Conservation (phyloP, 305 asterid genomes). For the Coffea humblotiana region DNA sequence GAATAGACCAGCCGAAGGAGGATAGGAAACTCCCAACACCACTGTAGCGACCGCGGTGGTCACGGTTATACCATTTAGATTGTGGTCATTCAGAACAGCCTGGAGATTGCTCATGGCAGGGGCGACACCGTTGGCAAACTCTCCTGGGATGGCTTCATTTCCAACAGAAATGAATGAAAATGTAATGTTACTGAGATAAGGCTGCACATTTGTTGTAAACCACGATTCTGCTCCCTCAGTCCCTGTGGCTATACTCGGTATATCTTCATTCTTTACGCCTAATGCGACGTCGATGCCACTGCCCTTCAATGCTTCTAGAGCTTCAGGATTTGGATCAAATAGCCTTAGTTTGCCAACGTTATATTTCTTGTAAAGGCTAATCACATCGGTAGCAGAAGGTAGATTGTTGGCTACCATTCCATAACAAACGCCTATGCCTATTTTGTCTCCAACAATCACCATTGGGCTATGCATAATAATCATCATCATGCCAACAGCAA, state of each 20-base stretch:
- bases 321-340: conserved; percentile 6
- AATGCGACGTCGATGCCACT: background rate
- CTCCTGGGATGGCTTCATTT: conserved; percentile 11
- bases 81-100: background rate
- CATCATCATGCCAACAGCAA: background rate
- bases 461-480: background rate
- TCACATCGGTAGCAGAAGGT: background rate
- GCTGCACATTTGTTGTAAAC: background rate
- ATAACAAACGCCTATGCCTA: conserved; percentile 12
- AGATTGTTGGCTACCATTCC: conserved; percentile 17
- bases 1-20: conserved; percentile 12
- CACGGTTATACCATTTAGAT: background rate
- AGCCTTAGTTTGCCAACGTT: background rate
- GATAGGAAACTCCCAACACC: background rate
- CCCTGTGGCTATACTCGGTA: conserved; percentile 5
- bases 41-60: background rate
- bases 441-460: too few species aligned
- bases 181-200: background rate
- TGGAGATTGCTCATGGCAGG: conserved; percentile 11
- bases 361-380: conserved; percentile 3
- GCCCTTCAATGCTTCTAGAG: conserved; percentile 7
- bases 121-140: background rate
- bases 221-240: conserved; percentile 6
- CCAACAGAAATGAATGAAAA: conserved; percentile 1
- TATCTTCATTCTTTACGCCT: conserved; percentile 5